Evolutionary conservation across 2,329 filamentous ascomycete genomes (phyloP), one percentile per base, ranked within the genome.

Genomic region (Phialophora macrospora): DNA sequence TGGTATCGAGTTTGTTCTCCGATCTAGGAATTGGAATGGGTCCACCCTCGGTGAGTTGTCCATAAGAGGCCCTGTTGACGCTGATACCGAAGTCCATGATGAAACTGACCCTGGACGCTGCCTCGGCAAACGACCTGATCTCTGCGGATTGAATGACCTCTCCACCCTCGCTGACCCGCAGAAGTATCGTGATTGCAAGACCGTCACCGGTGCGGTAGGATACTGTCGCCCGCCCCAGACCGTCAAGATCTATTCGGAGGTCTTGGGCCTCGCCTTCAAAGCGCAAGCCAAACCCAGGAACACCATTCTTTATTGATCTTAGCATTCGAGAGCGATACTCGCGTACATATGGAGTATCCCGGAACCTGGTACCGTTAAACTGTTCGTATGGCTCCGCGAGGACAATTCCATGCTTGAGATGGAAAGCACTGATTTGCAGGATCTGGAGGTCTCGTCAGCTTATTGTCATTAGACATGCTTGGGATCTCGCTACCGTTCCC

Each of bases 31-130:
- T 54, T 22, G 64, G 64, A 48, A 66, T 66, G 5, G 64, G 64
- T 22, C 64, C 64, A 26, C 64, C 64, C 48, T 66, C 64, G n/a
- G 64, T 66, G 32, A 66, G 49, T 55, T 66, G 64, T 12, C 64
- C 64, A 44, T 66, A 66, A 22, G 64, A 66, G 4, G 64, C 64
- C 20, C 64, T 60, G 48, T 66, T 66, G 32, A 66, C 55, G 34
- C 64, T 66, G 55, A 66, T 59, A 22, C 64, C 60, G 26, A 30
- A 59, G 28, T 66, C 60, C 52, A 66, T 58, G 5, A 55, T 46
- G 38, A 54, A 66, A 14, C 17, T 62, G 20, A 66, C 6, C 12
- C 24, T 34, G 54, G 22, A 32, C 9, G 41, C 24, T 7, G 48
- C 46, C 22, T 62, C n/a, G 9, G n/a, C 32, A 17, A 26, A 49